Evolutionary conservation across 768 basidiomycete genomes (phyloP), one percentile per base, ranked within the genome.

Genomic region (Russula compacta): DNA sequence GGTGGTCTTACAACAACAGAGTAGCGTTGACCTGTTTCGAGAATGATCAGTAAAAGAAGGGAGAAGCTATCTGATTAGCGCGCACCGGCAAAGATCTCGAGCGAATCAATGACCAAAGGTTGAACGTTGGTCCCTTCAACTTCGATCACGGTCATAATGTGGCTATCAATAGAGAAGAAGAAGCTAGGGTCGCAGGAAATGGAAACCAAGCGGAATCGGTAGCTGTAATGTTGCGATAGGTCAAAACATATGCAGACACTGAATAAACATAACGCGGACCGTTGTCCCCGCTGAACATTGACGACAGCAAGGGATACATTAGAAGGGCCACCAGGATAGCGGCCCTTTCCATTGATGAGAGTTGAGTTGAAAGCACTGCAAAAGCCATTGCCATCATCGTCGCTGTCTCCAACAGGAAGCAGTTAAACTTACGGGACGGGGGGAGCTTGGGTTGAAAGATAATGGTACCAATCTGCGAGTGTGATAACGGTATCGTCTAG

Each of bases 331-430:
- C 64, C 64, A 9, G 42, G 44, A 60, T 71, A 78, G 32, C 80
- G 76, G n/a, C 81, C 81, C 11, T 73, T 69, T 2, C 81, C 81
- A 56, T 81, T 81, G 63, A 81, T 79, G 15, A 81, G 64, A 0
- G 75, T 75, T 2, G 75, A 58, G 59, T 73, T 71, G 2, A 76
- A 61, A 4, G 60, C 65, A 33, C 67, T 69, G 40, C n/a, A 15
- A 29, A 47, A 2, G 6, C n/a, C 2, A 29, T 39, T 35, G 44
- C 50, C 6, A 57, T 33, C 36, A 42, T 21, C 5, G 29, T 17
- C 8, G n/a, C 9, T 1, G 11, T 29, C 24, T 29, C 24, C 24
- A 29, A 29, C 24, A 36, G 10, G 19, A 17, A 29, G 6, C 1
- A 9, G 32, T 11, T 3, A 12, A 53, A 44, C 56, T 33, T 12